phyloP scores from a whole-genome alignment of 495 filamentous ascomycete genomes.

The Talaromyces adpressus region DNA sequence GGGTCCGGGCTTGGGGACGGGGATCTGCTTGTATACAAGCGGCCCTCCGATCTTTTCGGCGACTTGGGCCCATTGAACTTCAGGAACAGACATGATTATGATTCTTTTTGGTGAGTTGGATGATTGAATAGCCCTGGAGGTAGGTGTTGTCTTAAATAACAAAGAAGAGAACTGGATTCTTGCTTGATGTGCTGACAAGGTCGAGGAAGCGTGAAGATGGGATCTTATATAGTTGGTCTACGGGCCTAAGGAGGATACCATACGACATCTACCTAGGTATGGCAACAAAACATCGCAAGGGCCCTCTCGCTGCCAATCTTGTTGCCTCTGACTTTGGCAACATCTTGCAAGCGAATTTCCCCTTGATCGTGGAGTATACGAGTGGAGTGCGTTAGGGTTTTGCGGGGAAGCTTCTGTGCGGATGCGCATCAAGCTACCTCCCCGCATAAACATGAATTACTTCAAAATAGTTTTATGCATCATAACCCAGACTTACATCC shows the following conservation, averaged over 20 bases:
- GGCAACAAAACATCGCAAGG: neutral
- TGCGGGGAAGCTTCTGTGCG: neutral
- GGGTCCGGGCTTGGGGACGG: slow-evolving; percentile 66
- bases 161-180: neutral
- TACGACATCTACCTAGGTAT: neutral
- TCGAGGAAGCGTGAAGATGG: neutral
- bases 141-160: neutral
- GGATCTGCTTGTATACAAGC: slow-evolving; percentile 71
- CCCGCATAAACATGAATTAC: neutral
- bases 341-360: neutral
- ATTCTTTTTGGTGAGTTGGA: neutral
- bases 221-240: neutral
- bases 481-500: neutral
- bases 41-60: slow-evolving; percentile 69
- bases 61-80: slow-evolving; percentile 78
- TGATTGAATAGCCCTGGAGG: slow-evolving; percentile 7
- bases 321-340: neutral
- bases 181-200: neutral
- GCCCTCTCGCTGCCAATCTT: neutral
- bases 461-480: neutral
- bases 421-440: neutral
- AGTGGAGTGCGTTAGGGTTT: neutral
- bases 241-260: neutral
- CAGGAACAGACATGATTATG: slow-evolving; percentile 46
- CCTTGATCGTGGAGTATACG: neutral